Base-by-base conservation (phyloP, 2,329 filamentous ascomycete species). In the Cladophialophora psammophila region DNA sequence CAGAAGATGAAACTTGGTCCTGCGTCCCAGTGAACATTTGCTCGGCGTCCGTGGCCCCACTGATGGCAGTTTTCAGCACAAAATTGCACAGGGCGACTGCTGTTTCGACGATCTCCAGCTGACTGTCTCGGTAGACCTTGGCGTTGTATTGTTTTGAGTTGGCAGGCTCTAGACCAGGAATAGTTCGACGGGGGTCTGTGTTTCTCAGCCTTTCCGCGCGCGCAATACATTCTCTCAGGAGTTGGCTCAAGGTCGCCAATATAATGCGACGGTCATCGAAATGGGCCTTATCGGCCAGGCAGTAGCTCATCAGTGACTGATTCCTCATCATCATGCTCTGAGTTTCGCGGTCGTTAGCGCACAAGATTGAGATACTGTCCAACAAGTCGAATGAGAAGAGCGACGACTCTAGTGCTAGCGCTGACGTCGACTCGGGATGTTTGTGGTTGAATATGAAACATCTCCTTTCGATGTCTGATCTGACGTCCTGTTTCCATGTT, bases 381-480 rank as follows among this genome's bases (percentile, higher is more conserved):
- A 82, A 76, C 31, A 83, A 71, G 48, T 79, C 78, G 4, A 77
- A 77, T 1, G 80, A 82, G 67, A 83, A 81, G 20, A 82, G 74
- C 0, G 78, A 76, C 57, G 76, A 74, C 64, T 83, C 80, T 73
- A 81, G 75, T 1, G 73, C 68, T 5, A 71, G 72, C 13, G 76
- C 65, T 0, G 74, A 75, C 6, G 72, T 75, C 12, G 79, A 72
- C 12, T 80, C 74, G n/a, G 80, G 80, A 69, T 82, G 81, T 58
- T 75, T 78, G n/a, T 80, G 69, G 63, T 79, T 81, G 71, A 82
- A 81, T 15, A 82, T 78, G 64, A 81, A 82, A 66, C 80, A 82
- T 57, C 78, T 77, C n/a, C 71, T 70, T 18, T 74, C 62, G 32
- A 76, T 72, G 9, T 78, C 77, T 65, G 77, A 74, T 35, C 74